phyloP scores from a whole-genome alignment of 2,329 filamentous ascomycete genomes.

The Phialemoniopsis sp. region DNA sequence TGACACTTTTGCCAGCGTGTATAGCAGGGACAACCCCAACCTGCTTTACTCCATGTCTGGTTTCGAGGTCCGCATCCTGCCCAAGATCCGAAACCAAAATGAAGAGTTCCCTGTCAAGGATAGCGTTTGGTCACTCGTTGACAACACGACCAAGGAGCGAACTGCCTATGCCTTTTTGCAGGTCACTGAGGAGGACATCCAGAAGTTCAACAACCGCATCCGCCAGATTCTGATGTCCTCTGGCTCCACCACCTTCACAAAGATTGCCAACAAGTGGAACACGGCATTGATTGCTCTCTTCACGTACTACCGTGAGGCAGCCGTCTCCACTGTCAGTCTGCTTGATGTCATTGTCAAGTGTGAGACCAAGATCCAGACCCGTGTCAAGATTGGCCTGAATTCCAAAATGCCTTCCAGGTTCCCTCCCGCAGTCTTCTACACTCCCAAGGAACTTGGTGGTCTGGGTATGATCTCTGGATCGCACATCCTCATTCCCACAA shows the following conservation, averaged over 20 bases:
- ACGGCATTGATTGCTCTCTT: slow-evolving; percentile 95
- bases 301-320: slow-evolving; percentile 97
- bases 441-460: slow-evolving; percentile 94
- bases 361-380: slow-evolving; percentile 98
- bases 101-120: slow-evolving; percentile 98
- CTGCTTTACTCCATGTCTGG: slow-evolving; percentile 96
- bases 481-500: slow-evolving; percentile 94
- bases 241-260: slow-evolving; percentile 98
- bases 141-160: slow-evolving; percentile 94
- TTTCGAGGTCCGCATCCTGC: slow-evolving; percentile 93
- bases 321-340: slow-evolving; percentile 89
- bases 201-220: slow-evolving; percentile 99
- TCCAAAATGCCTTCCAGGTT: slow-evolving; percentile 99
- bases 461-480: slow-evolving; percentile 98
- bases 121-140: slow-evolving; percentile 95
- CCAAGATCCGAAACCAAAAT: slow-evolving; percentile 90
- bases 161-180: slow-evolving; percentile 97
- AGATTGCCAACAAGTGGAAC: slow-evolving; percentile 99
- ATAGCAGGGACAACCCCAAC: slow-evolving; percentile 97
- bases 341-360: slow-evolving; percentile 99
- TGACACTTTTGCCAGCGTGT: slow-evolving; percentile 96
- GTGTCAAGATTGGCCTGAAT: slow-evolving; percentile 97
- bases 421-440: slow-evolving; percentile 97
- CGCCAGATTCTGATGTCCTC: slow-evolving; percentile 99
- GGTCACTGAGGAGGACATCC: slow-evolving; percentile 95